Evolutionary conservation across 129 eudicot genomes (phyloP), one percentile per base, ranked within the genome.

Genomic region (Cynara cardunculus): DNA sequence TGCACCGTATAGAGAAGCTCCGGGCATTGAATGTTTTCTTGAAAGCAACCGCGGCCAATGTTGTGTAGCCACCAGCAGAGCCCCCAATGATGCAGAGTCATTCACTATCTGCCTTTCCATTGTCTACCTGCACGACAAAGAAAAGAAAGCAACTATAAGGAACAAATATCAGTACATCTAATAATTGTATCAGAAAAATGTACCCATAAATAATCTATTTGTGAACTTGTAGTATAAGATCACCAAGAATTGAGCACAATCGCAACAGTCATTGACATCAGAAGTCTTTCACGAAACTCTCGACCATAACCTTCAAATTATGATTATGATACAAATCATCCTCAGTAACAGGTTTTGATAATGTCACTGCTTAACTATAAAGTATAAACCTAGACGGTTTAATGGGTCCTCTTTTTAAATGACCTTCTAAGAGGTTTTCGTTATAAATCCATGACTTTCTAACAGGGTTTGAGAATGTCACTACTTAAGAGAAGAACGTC

Each of bases 31-130:
- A 87, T 62, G 72, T 81, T 2, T 81, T 82, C 72, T 82, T 81
- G 64, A 84, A 84, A 69, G 90, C 90, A 81, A 84, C 86, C 25
- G 86, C 53, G 10, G 88, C 86, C 82, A 87, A 78, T 70, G 90
- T 78, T 71, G 90, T 87, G 85, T 78, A 87, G 72, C 90, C 90
- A 35, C 90, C 90, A 74, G 90, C 90, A 41, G 90, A 87, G 81
- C 88, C 75, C 70, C 90, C 88, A 3, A 88, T 81, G 69, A 87
- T 87, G 66, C 90, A 87, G n/a, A 87, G 86, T 78, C 86, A 79
- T 62, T 74, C 84, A 70, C 73, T 49, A 76, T 87, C 90, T 7
- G 44, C 86, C 77, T 84, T 87, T 59, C 90, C 90, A 16, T 68
- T 46, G 53, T 84, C 72, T 59, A 81, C 90, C 88, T 87, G 53